Evolutionary conservation across 768 basidiomycete species (phyloP), one percentile per base, ranked within the genome.

Genomic region (Rhizopogon sp.): DNA sequence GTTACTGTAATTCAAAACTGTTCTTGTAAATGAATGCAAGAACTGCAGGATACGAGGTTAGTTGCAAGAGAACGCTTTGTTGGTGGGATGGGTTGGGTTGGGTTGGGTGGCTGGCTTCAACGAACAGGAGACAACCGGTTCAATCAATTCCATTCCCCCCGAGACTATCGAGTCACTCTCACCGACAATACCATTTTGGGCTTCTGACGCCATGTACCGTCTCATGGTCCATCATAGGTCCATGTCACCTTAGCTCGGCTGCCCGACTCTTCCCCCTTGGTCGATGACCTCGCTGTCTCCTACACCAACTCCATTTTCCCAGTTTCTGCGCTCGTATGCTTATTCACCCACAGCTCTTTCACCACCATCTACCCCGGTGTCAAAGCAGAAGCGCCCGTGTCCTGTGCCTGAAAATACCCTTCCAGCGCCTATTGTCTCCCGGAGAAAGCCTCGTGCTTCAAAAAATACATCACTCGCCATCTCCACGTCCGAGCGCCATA

Each of bases 11-110:
- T 37, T 13, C 35, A 37, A 11, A 37, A 37, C 35, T 50, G 66
- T 25, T 57, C 67, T 68, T 68, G 67, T 68, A 68, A 68, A 58
- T 56, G 50, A 69, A 69, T 69, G 53, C 67, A 69, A 69, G 67
- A 62, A 37, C 68, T 44, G 35, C 28, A 52, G 29, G 16, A 9
- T 7, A 33, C 7, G 7, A 31, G 31, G 0, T 4, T 2, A 33
- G 31, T 1, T 33, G 31, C 31, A 33, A 33, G 31, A 33, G 52
- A 25, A 25, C 4, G 5, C 25, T 25, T 25, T 25, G 25, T 25
- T 25, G 25, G 25, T 25, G 25, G 25, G 25, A 0, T 25, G 25
- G 25, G 20, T 20, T 20, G 20, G 20, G 20, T 20, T 20, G 20
- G 20, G 20, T 20, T 25, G 25, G 25, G 25, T 25, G 10, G 35